Percentiles rank a stretch among this genome's conserved stretches.
phyloP scores from a whole-genome alignment of 1,284 basidiomycete genomes.

The Meripilus lineatus region DNA sequence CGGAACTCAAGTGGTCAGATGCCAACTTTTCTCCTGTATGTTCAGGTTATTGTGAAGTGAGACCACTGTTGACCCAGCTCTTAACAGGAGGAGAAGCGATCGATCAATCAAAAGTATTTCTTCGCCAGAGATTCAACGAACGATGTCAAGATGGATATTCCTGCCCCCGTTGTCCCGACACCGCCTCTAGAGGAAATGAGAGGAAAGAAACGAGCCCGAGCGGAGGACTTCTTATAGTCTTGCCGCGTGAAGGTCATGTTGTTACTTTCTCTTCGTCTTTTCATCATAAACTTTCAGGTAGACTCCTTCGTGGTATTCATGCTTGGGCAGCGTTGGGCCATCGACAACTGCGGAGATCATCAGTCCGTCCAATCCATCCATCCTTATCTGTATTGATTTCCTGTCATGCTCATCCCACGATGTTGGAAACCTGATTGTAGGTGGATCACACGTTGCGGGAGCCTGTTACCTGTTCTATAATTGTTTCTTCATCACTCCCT shows the following conservation, averaged over 20 bases:
- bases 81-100: conserved; percentile 75
- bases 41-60: not conserved
- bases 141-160: conserved; percentile 26
- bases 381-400: conserved; percentile 15
- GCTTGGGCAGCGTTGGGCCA: not conserved
- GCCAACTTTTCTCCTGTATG: conserved; percentile 70
- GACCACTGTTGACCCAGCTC: not conserved
- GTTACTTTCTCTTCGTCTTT: conserved; percentile 5
- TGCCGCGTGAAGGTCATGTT: conserved; percentile 1
- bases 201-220: conserved; percentile 73
- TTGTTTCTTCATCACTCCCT: conserved; percentile 10
- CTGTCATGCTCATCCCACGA: conserved; percentile 13
- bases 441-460: conserved; percentile 19
- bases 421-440: conserved; percentile 1
- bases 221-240: conserved; percentile 67
- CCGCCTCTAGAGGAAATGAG: conserved; percentile 49
- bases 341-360: conserved; percentile 16
- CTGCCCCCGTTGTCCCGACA: conserved; percentile 16
- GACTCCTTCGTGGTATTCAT: not conserved
- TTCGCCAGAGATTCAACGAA: conserved; percentile 40
- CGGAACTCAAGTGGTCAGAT: conserved; percentile 70
- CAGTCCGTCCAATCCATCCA: conserved; percentile 33
- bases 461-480: conserved; percentile 15
- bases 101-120: conserved; percentile 70
- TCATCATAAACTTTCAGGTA: not conserved